Evolutionary conservation across 805 yeast genomes (phyloP).

Genomic region (Saccharomycopsis guyanensis): DNA sequence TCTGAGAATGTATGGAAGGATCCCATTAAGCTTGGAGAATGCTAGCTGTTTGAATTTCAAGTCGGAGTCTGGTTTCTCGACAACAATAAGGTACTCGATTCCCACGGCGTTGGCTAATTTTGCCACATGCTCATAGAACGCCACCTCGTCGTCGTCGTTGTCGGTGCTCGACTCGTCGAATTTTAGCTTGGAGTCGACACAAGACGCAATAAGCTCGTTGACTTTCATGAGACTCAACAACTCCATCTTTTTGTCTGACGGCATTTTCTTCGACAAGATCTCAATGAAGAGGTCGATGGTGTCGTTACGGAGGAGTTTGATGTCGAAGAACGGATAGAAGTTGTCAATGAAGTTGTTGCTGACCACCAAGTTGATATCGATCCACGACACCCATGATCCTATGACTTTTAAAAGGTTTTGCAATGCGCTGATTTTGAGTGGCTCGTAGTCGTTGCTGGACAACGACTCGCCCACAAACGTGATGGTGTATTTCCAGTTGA

Average conservation of each 20-base stretch:
- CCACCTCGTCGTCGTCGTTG: constrained; percentile 30
- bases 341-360: constrained; percentile 48
- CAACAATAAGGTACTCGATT: constrained; percentile 59
- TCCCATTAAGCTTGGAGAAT: constrained; percentile 41
- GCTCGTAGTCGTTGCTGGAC: constrained; percentile 31
- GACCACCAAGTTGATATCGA: constrained; percentile 69
- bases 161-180: constrained; percentile 33
- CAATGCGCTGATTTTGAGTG: constrained; percentile 38
- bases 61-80: constrained; percentile 46
- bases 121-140: constrained; percentile 70
- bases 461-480: constrained; percentile 60
- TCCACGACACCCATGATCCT: constrained; percentile 90
- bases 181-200: constrained; percentile 31
- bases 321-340: constrained; percentile 51
- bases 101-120: constrained; percentile 69
- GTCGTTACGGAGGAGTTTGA: constrained; percentile 41
- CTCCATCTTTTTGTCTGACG: constrained; percentile 48
- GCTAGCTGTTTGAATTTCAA: constrained; percentile 30
- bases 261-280: constrained; percentile 51
- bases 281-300: constrained; percentile 52
- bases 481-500: constrained; percentile 61
- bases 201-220: constrained; percentile 26
- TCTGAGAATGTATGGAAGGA: constrained; percentile 65
- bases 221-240: constrained; percentile 60
- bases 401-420: constrained; percentile 55